phyloP scores from a whole-genome alignment of 176 grass and related monocot species.

The Coix lacrymajobi region DNA sequence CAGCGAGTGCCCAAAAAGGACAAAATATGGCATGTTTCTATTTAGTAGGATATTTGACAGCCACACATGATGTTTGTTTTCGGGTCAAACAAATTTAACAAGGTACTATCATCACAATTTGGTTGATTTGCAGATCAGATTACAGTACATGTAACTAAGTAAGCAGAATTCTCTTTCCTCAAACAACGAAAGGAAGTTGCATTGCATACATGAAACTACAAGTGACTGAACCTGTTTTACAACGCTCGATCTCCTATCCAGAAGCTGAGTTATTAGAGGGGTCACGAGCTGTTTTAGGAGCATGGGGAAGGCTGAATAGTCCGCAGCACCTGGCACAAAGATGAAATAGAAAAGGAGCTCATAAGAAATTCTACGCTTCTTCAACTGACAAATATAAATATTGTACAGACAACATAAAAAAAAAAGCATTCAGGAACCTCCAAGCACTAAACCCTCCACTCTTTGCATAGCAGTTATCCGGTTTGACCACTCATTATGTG shows the following conservation, averaged over 20 bases:
- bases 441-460: constrained; percentile 80
- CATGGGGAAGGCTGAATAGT: constrained; percentile 66
- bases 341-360: background rate
- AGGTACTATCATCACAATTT: background rate
- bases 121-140: background rate
- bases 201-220: background rate
- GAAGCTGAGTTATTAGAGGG: constrained; percentile 68
- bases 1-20: background rate
- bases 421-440: constrained; percentile 44
- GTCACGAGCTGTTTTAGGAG: constrained; percentile 80
- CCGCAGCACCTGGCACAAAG: constrained; percentile 51
- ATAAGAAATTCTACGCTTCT: background rate
- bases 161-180: background rate
- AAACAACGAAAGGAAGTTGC: background rate
- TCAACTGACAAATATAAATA: background rate
- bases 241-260: constrained; percentile 78
- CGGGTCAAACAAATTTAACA: background rate
- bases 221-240: constrained; percentile 67
- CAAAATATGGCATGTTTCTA: background rate
- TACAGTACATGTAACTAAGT: background rate
- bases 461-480: constrained; percentile 84
- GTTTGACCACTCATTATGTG: constrained; percentile 85
- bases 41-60: background rate
- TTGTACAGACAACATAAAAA: constrained; percentile 1
- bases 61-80: background rate